A percentile compares a stretch with the other conserved stretches of the same genome.
Evolutionary conservation across 257 asterid species (phyloP).

Genomic region (Ilex aquifolium): DNA sequence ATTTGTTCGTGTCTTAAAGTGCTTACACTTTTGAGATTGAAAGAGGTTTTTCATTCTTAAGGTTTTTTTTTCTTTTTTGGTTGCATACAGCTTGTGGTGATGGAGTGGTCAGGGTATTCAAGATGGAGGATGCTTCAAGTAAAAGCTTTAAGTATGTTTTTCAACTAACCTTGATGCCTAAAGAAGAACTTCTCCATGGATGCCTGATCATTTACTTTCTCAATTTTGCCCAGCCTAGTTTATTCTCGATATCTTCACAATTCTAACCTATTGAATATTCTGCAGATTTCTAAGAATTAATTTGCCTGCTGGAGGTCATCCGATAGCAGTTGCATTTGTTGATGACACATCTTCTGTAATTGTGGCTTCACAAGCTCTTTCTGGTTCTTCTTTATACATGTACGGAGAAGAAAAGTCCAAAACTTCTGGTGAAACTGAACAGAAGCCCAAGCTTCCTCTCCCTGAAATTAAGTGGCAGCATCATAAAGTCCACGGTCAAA

Average conservation of each 20-base stretch:
- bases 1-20: too few species aligned
- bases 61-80: conserved; percentile 5
- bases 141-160: conserved; percentile 87
- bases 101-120: conserved; percentile 84
- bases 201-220: background rate
- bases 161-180: background rate
- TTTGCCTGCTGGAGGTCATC: conserved; percentile 88
- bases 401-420: conserved; percentile 81
- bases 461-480: conserved; percentile 93
- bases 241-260: background rate
- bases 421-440: conserved; percentile 49
- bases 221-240: background rate
- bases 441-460: conserved; percentile 72
- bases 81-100: conserved; percentile 78
- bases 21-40: too few species aligned
- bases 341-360: conserved; percentile 74
- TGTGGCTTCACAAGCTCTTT: conserved; percentile 71
- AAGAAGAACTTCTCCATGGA: too few species aligned
- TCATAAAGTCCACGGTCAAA: conserved; percentile 79
- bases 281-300: conserved; percentile 82
- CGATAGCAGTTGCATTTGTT: conserved; percentile 67
- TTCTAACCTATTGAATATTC: conserved; percentile 4
- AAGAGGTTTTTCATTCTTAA: background rate
- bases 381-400: conserved; percentile 83
- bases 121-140: conserved; percentile 85